A percentile compares a stretch with the other conserved stretches of the same genome.
phyloP scores from a whole-genome alignment of 306 rosid genomes.

The Quillaja saponaria region DNA sequence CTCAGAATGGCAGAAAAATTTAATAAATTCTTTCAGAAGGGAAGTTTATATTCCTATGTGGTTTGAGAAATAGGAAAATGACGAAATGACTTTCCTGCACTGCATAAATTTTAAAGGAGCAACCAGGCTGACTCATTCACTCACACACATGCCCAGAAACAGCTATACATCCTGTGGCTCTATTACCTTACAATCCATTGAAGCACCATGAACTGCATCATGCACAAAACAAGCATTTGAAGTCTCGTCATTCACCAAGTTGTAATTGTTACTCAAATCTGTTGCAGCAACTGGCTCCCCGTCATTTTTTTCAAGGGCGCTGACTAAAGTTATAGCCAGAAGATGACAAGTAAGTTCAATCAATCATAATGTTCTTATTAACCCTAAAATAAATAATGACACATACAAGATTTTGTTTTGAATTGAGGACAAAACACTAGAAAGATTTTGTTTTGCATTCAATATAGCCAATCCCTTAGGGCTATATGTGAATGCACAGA shows the following conservation, averaged over 20 bases:
- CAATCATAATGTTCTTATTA: slow-evolving; percentile 12
- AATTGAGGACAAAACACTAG: background rate
- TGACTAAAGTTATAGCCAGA: slow-evolving; percentile 46
- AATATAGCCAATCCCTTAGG: background rate
- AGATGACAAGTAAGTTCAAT: slow-evolving; percentile 28
- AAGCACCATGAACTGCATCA: slow-evolving; percentile 52
- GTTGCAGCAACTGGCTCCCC: slow-evolving; percentile 45
- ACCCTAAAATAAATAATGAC: background rate
- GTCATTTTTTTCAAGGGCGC: slow-evolving; percentile 51
- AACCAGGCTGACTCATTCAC: slow-evolving; percentile 1
- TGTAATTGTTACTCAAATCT: slow-evolving; percentile 44
- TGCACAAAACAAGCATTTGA: slow-evolving; percentile 55
- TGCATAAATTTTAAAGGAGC: slow-evolving; percentile 17
- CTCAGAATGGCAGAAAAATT: slow-evolving; percentile 10
- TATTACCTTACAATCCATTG: slow-evolving; percentile 63
- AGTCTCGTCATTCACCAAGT: slow-evolving; percentile 44
- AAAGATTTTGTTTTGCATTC: background rate
- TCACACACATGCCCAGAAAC: background rate
- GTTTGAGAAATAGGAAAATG: slow-evolving; percentile 7
- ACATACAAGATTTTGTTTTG: background rate
- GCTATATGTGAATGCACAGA: background rate
- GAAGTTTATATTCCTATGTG: background rate
- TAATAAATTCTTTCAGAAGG: background rate
- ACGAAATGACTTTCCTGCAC: slow-evolving; percentile 19
- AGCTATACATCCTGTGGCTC: slow-evolving; percentile 18